These are phyloP conservation scores for Schwanniomyces sp. DNA, from an alignment of 805 yeast species.

Conservation along the genomic window DNA sequence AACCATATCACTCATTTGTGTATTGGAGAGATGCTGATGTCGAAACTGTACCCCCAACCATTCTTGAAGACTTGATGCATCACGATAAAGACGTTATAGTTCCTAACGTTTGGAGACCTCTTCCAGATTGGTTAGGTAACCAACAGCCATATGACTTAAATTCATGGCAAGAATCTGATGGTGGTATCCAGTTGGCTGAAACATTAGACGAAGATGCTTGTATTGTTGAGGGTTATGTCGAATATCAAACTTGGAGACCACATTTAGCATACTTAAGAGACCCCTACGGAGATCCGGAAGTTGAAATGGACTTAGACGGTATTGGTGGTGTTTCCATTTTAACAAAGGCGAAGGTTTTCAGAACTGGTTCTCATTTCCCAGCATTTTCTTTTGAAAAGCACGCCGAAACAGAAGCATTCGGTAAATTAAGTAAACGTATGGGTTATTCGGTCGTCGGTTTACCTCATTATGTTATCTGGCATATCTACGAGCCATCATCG, in stretches of 20 bases:
- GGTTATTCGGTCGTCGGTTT: conserved; percentile 84
- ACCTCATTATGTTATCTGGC: conserved; percentile 97
- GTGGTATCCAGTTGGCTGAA: conserved; percentile 75
- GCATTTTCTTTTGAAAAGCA: conserved; percentile 95
- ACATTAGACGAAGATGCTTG: conserved; percentile 88
- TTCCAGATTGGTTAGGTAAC: conserved; percentile 82
- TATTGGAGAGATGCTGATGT: conserved; percentile 98
- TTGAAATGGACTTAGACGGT: conserved; percentile 91
- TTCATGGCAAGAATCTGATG: conserved; percentile 85
- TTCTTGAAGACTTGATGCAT: conserved; percentile 88
- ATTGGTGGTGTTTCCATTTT: conserved; percentile 96
- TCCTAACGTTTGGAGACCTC: conserved; percentile 91
- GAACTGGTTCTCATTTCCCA: conserved; percentile 90
- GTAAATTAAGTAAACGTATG: conserved; percentile 83
- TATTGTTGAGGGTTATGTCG: conserved; percentile 96
- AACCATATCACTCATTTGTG: conserved; percentile 93
- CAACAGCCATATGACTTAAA: conserved; percentile 85
- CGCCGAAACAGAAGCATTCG: conserved; percentile 98
- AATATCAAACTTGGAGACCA: conserved; percentile 97
- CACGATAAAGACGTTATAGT: conserved; percentile 90
- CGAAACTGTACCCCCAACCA: conserved; percentile 82
- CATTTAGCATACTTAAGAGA: conserved; percentile 93
- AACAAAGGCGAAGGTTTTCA: conserved; percentile 82
- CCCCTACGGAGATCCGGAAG: conserved; percentile 92
- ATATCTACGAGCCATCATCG: conserved; percentile 90